Percentiles rank a stretch among this genome's conserved stretches.
These are phyloP conservation scores for Aciculosporium take DNA, from an alignment of 2,329 filamentous ascomycete species.

Conservation along the genomic window DNA sequence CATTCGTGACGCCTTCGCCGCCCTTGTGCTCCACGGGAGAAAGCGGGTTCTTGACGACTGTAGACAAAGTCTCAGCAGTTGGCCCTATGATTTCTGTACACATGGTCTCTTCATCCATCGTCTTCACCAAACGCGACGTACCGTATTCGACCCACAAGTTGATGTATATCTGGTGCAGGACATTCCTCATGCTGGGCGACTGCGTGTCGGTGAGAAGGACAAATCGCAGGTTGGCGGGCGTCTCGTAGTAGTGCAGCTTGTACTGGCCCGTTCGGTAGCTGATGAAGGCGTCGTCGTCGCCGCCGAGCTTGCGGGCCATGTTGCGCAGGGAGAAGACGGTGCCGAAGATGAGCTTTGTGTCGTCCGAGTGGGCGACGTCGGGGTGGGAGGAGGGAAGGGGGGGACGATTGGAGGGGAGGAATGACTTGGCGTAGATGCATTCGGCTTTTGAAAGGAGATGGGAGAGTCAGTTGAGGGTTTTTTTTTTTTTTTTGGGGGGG, in stretches of 20 bases:
- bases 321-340: conserved; percentile 93
- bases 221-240: conserved; percentile 86
- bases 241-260: conserved; percentile 98
- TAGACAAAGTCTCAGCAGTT: neutral
- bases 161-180: conserved; percentile 95
- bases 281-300: conserved; percentile 87
- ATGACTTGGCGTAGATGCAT: conserved; percentile 89
- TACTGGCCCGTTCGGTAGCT: conserved; percentile 88
- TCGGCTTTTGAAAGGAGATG: conserved; percentile 47
- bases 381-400: conserved; percentile 25
- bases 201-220: conserved; percentile 90
- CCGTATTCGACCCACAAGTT: conserved; percentile 95
- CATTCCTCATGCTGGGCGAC: conserved; percentile 80
- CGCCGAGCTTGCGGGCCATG: conserved; percentile 90
- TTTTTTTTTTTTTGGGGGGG: neutral
- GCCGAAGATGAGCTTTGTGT: conserved; percentile 94
- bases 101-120: too few relatives aligned
- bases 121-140: too few relatives aligned
- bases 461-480: neutral
- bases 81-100: neutral
- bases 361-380: conserved; percentile 47
- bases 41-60: conserved; percentile 58
- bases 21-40: conserved; percentile 55
- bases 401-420: conserved; percentile 41
- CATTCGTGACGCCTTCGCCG: conserved; percentile 55